Evolutionary conservation across 495 filamentous ascomycete species (phyloP).

Genomic region (Lentithecium fluviatile): DNA sequence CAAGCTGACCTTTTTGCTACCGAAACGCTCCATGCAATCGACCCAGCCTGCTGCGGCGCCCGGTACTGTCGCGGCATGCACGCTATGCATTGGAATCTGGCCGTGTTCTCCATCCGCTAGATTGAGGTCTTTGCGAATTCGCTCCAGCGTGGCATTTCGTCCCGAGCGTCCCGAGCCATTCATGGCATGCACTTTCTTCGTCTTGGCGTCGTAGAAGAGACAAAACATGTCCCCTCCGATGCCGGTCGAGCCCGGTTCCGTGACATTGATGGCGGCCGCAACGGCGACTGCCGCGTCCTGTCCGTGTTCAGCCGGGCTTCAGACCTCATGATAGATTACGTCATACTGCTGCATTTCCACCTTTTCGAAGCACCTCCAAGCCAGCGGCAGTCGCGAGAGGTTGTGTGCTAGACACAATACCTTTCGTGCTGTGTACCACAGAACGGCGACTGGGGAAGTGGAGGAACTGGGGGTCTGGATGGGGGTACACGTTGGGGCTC

Average conservation of each 20-base stretch:
- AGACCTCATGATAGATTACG: neutral
- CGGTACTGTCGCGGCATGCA: slow-evolving; percentile 80
- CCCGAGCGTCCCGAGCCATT: slow-evolving; percentile 90
- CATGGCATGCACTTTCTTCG: slow-evolving; percentile 74
- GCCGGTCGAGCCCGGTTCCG: slow-evolving; percentile 90
- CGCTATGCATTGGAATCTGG: slow-evolving; percentile 70
- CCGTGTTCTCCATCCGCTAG: slow-evolving; percentile 60
- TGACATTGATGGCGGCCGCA: slow-evolving; percentile 86
- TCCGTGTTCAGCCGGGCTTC: slow-evolving; percentile 1
- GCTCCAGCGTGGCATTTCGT: slow-evolving; percentile 64
- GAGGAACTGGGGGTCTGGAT: slow-evolving; percentile 59
- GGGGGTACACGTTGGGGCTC: slow-evolving; percentile 58
- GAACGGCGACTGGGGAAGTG: slow-evolving; percentile 83
- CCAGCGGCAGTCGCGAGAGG: slow-evolving; percentile 88
- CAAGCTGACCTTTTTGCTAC: slow-evolving; percentile 78
- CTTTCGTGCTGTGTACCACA: slow-evolving; percentile 88
- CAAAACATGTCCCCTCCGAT: slow-evolving; percentile 99
- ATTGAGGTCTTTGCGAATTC: slow-evolving; percentile 66
- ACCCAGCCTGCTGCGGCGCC: slow-evolving; percentile 94
- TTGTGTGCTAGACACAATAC: slow-evolving; percentile 89
- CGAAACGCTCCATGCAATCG: slow-evolving; percentile 86
- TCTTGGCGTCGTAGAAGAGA: slow-evolving; percentile 84
- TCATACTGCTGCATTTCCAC: slow-evolving; percentile 81
- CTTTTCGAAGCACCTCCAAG: slow-evolving; percentile 74
- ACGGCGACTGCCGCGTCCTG: slow-evolving; percentile 94